Conservation (phyloP, 2,329 filamentous ascomycete genomes). For the Diaporthe ilicicola region DNA sequence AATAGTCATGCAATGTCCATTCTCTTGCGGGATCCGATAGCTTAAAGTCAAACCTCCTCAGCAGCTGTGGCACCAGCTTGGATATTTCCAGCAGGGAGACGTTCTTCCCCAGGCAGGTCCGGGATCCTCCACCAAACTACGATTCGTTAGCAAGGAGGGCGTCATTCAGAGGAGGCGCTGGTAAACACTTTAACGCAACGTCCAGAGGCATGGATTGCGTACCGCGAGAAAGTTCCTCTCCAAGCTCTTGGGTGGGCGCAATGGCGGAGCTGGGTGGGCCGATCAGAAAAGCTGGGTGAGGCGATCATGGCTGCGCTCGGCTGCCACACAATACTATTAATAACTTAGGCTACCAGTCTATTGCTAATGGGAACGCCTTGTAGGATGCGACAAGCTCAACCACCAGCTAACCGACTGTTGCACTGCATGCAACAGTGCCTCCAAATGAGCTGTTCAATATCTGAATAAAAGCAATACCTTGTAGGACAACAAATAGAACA, state of each 20-base stretch:
- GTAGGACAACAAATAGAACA: neutral
- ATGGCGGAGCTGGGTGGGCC: too few species aligned
- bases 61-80: conserved; percentile 50
- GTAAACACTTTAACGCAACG: too few species aligned
- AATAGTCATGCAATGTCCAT: conserved; percentile 10
- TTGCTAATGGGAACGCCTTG: neutral
- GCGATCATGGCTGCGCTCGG: too few species aligned
- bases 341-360: neutral
- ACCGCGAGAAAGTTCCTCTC: conserved; percentile 33
- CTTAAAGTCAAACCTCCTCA: conserved; percentile 46
- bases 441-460: neutral
- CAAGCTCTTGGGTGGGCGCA: too few species aligned
- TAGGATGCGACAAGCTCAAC: neutral
- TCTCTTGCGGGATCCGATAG: conserved; percentile 29
- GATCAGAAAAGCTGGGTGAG: too few species aligned
- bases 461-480: neutral
- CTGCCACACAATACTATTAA: too few species aligned
- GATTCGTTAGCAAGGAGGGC: neutral
- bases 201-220: too few species aligned
- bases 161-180: neutral
- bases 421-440: neutral
- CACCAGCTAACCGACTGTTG: neutral
- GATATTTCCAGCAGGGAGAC: conserved; percentile 53
- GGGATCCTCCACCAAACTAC: conserved; percentile 37
- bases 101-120: conserved; percentile 54